Conservation (phyloP, 2,329 filamentous ascomycete species). For the Penicillium sp. region DNA sequence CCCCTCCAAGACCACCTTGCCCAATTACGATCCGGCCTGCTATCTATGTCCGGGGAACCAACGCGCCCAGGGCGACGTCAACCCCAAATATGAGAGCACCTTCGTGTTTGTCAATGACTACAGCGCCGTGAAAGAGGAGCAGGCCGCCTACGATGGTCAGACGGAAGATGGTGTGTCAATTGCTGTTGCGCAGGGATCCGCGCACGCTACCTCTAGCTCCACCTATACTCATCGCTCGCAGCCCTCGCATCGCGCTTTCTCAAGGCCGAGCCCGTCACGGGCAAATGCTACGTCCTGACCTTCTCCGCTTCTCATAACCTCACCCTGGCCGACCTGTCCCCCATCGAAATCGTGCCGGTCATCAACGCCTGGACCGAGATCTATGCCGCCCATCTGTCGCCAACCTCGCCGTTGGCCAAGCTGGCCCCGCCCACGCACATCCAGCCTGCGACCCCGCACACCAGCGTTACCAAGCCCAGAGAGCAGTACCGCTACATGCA, state of each 20-base stretch:
- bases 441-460: conserved; percentile 47
- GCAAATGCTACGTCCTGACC: conserved; percentile 94
- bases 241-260: conserved; percentile 74
- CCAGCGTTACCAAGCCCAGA: conserved; percentile 54
- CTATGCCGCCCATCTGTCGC: conserved; percentile 76
- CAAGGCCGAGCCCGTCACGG: conserved; percentile 79
- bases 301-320: conserved; percentile 89
- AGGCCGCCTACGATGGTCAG: conserved; percentile 68
- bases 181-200: too few relatives aligned
- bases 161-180: conserved; percentile 48
- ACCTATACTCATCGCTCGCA: conserved; percentile 32
- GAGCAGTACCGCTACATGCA: conserved; percentile 95
- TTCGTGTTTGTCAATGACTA: conserved; percentile 98
- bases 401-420: conserved; percentile 62
- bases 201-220: background rate
- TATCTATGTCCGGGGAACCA: conserved; percentile 92
- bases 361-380: conserved; percentile 89
- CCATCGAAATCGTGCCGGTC: conserved; percentile 73
- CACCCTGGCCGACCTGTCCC: conserved; percentile 84
- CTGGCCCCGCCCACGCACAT: conserved; percentile 48
- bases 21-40: conserved; percentile 84
- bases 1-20: conserved; percentile 65
- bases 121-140: conserved; percentile 90
- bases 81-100: conserved; percentile 80
- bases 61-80: conserved; percentile 79